phyloP scores from a whole-genome alignment of 352 stramenopile species.

The Phytophthora pinifolia region DNA sequence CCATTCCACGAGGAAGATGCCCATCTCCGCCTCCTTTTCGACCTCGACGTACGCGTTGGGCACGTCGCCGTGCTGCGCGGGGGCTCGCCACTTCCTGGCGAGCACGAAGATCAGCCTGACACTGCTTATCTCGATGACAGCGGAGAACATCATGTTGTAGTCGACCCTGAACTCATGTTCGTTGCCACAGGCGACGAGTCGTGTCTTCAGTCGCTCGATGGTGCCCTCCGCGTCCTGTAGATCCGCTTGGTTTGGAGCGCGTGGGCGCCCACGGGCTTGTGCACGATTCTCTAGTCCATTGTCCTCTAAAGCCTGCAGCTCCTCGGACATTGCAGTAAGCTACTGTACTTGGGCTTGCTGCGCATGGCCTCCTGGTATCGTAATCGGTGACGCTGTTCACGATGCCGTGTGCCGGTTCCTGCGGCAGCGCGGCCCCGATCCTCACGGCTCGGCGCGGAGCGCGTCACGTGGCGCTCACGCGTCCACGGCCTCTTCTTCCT shows the following conservation, averaged over 20 bases:
- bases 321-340: not conserved
- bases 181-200: slow-evolving; percentile 23
- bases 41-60: slow-evolving; percentile 35
- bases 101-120: slow-evolving; percentile 23
- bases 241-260: slow-evolving; percentile 25
- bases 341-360: not conserved
- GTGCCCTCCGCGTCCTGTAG: slow-evolving; percentile 18
- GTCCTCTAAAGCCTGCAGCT: slow-evolving; percentile 8
- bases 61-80: slow-evolving; percentile 24
- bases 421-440: not conserved
- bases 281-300: slow-evolving; percentile 4
- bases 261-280: not conserved
- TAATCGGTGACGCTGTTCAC: not conserved
- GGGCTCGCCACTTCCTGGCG: slow-evolving; percentile 5
- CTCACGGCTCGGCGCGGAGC: not conserved
- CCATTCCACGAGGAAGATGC: slow-evolving; percentile 31
- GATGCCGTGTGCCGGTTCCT: not conserved
- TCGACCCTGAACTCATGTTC: slow-evolving; percentile 18
- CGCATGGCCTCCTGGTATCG: slow-evolving; percentile 12
- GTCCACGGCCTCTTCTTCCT: slow-evolving; percentile 5
- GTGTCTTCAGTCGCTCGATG: slow-evolving; percentile 19
- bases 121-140: slow-evolving; percentile 26
- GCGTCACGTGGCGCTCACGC: not conserved
- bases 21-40: slow-evolving; percentile 9
- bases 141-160: slow-evolving; percentile 20